These are phyloP conservation scores for Gastrolobium bilobum DNA, from an alignment of 306 rosid species.

Conservation along the genomic window DNA sequence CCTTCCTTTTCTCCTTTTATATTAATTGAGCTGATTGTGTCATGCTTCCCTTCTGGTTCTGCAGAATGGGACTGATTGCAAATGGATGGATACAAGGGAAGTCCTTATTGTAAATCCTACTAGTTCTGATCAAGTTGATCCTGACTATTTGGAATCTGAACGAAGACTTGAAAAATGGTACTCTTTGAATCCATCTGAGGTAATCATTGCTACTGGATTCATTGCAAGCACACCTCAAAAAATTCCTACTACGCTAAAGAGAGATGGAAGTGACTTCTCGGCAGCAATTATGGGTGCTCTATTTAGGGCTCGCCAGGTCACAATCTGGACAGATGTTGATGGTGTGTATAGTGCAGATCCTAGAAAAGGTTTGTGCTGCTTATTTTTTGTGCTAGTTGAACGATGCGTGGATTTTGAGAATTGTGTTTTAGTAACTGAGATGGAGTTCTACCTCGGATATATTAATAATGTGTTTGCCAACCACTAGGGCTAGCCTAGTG, in stretches of 20 bases:
- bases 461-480: conserved; percentile 25
- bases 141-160: conserved; percentile 79
- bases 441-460: conserved; percentile 34
- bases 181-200: conserved; percentile 72
- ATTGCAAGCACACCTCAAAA: conserved; percentile 94
- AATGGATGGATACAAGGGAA: conserved; percentile 99
- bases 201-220: conserved; percentile 93
- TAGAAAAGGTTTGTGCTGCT: conserved; percentile 78
- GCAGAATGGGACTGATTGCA: conserved; percentile 85
- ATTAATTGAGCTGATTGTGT: conserved; percentile 38
- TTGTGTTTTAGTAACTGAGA: conserved; percentile 15
- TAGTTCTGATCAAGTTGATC: conserved; percentile 94
- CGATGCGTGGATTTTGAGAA: conserved; percentile 30
- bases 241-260: conserved; percentile 95
- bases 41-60: conserved; percentile 42
- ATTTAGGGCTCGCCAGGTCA: conserved; percentile 79
- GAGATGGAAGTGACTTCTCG: conserved; percentile 99
- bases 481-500: too few species aligned
- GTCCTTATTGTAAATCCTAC: conserved; percentile 92
- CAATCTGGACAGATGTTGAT: conserved; percentile 99
- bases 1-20: conserved; percentile 24
- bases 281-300: conserved; percentile 98
- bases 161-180: conserved; percentile 84
- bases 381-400: conserved; percentile 36
- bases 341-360: conserved; percentile 99